Evolutionary conservation across 192 early-diverging fungal species (phyloP).

Genomic region (Coemansia sp.): DNA sequence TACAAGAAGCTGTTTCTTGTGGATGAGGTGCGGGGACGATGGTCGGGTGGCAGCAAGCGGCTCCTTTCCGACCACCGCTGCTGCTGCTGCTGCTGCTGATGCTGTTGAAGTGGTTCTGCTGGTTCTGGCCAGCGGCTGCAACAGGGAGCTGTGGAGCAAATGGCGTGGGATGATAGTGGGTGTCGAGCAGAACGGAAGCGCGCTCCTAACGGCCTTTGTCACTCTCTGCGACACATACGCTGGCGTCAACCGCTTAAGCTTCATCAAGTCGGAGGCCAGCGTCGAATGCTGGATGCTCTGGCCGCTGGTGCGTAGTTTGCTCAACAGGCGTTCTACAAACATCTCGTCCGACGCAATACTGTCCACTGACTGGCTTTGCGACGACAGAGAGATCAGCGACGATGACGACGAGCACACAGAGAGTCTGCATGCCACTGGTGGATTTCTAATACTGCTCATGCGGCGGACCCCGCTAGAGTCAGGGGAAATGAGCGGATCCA

Average conservation of each 20-base stretch:
- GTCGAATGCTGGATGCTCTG: slow-evolving; percentile 8
- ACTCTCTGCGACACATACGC: slow-evolving; percentile 24
- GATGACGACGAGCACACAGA: slow-evolving; percentile 11
- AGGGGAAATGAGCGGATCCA: not conserved
- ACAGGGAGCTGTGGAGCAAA: slow-evolving; percentile 14
- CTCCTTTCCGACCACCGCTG: not conserved
- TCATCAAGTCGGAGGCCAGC: slow-evolving; percentile 12
- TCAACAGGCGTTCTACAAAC: slow-evolving; percentile 16
- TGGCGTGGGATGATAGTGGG: slow-evolving; percentile 13
- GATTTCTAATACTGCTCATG: not conserved
- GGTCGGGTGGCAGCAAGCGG: not conserved
- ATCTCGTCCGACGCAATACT: slow-evolving; percentile 19
- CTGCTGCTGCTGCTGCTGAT: not conserved
- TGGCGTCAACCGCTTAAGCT: slow-evolving; percentile 19
- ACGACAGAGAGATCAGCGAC: slow-evolving; percentile 3
- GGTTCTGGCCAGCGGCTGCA: slow-evolving; percentile 4
- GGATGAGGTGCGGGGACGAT: not conserved
- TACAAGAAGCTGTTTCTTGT: not conserved
- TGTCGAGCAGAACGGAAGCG: slow-evolving; percentile 21
- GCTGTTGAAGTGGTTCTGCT: not conserved
- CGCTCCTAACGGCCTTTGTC: slow-evolving; percentile 13
- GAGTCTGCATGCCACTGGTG: not conserved
- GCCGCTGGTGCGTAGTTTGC: slow-evolving; percentile 14
- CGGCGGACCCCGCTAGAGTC: not conserved
- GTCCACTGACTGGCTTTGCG: slow-evolving; percentile 4